Evolutionary conservation across 805 yeast genomes (phyloP), one percentile per base, ranked within the genome.

Genomic region (Lachancea thermotolerans): DNA sequence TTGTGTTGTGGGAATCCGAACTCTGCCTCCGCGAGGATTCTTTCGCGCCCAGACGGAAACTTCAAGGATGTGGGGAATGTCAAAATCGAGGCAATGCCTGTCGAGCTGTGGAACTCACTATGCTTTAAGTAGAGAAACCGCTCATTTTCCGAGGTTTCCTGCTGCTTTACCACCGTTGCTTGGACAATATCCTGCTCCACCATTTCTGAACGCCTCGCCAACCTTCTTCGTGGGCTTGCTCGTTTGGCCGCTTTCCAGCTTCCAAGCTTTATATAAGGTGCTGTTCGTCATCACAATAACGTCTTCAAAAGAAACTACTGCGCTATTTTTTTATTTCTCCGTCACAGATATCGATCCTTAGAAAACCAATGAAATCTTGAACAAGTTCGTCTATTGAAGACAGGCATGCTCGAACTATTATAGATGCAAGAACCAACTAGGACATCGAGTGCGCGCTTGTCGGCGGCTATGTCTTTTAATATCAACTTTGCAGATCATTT

Each of bases 1-100:
- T 75, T 72, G 46, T 68, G 72, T 6, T 71, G 63, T 9, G 68
- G 67, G 28, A 62, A 57, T 42, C 52, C 51, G 36, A 46, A 47
- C 41, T 51, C 46, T 10, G 42, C 38, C 35, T 50, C 49, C 38
- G 54, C 44, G 30, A 39, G 47, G 16, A 53, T 38, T 17, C 49
- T 46, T 16, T 54, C 60, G 14, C 44, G 35, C 18, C 49, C 31
- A 37, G 46, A 48, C 17, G 55, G 59, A 11, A 50, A 51, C 4
- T 52, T 40, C 25, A 55, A 40, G 1, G 63, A 56, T 31, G 57
- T 56, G 1, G 73, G 71, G n/a, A 54, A 45, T 0, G 70, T 63
- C 25, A 70, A 44, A 15, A 70, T 62, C 1, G 69, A 71, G 6
- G 69, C 68, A 10, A 70, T 44, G 1, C 72, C 72, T 6, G 45